A percentile compares a stretch with the other conserved stretches of the same genome.
phyloP scores from a whole-genome alignment of 768 basidiomycete genomes.

The Cytidiella melzeri region DNA sequence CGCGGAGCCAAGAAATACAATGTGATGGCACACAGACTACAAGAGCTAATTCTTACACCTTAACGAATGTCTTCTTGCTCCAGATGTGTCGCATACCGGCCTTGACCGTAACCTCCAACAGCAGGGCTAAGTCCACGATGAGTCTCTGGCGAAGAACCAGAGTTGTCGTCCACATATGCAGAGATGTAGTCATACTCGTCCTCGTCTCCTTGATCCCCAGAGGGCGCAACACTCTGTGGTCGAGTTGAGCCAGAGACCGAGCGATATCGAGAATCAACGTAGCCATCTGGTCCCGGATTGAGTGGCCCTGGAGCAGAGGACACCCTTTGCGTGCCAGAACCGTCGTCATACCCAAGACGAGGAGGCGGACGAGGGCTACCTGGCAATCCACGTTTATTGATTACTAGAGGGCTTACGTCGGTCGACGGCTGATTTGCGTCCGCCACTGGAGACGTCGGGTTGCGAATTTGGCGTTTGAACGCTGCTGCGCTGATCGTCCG shows the following conservation, averaged over 20 bases:
- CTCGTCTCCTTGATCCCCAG: conserved; percentile 30
- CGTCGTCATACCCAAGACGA: conserved; percentile 11
- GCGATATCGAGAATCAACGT: conserved; percentile 9
- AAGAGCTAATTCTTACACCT: background rate
- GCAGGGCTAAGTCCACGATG: conserved; percentile 2
- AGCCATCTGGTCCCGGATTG: background rate
- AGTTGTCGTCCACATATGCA: conserved; percentile 35
- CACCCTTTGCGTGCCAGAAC: conserved; percentile 1
- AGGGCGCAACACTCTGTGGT: conserved; percentile 1
- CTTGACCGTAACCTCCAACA: conserved; percentile 33
- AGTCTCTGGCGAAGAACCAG: conserved; percentile 2
- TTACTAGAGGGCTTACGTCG: conserved; percentile 41
- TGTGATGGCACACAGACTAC: background rate
- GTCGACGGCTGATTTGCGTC: conserved; percentile 20
- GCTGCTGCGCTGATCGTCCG: conserved; percentile 74
- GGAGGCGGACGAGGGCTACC: conserved; percentile 34
- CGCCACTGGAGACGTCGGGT: conserved; percentile 12
- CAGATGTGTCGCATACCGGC: conserved; percentile 43
- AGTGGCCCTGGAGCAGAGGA: background rate
- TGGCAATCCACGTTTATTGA: conserved; percentile 44
- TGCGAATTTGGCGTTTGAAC: conserved; percentile 47
- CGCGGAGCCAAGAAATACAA: too few species aligned
- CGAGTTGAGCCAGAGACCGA: conserved; percentile 14
- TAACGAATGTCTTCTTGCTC: conserved; percentile 21
- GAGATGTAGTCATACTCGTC: conserved; percentile 53